Conservation (phyloP, 352 stramenopile species). For the Halophytophthora polymorphica region DNA sequence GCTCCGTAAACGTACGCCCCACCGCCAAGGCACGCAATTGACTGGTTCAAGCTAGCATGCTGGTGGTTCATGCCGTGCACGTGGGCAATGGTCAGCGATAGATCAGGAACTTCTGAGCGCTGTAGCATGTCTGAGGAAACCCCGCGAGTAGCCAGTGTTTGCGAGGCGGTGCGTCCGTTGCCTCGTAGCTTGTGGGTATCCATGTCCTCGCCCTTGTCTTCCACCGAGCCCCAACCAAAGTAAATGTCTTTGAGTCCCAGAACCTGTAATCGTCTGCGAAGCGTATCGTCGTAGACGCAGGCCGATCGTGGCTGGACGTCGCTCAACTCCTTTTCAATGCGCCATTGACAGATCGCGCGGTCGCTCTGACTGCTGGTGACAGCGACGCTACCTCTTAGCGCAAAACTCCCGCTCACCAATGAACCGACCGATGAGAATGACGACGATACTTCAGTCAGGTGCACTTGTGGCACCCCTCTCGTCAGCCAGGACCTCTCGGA, state of each 20-base stretch:
- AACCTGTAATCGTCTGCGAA: constrained; percentile 16
- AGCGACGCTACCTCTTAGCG: constrained; percentile 54
- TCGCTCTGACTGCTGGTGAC: constrained; percentile 45
- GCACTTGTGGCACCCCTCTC: constrained; percentile 17
- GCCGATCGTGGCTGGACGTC: constrained; percentile 39
- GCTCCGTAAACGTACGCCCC: constrained; percentile 40
- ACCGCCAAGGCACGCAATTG: constrained; percentile 25
- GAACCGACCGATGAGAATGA: constrained; percentile 1
- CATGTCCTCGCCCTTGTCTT: constrained; percentile 12
- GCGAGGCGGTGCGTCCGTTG: constrained; percentile 2
- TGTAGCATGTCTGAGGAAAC: constrained; percentile 2
- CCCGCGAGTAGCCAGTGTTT: constrained; percentile 5
- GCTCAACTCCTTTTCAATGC: constrained; percentile 40
- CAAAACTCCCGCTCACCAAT: constrained; percentile 33
- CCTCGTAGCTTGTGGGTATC: constrained; percentile 19
- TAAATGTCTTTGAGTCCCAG: constrained; percentile 45
- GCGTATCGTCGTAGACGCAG: constrained; percentile 18
- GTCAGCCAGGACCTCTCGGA: constrained; percentile 19
- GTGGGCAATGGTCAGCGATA: constrained; percentile 48
- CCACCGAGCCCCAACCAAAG: constrained; percentile 19
- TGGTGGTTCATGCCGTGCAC: constrained; percentile 54
- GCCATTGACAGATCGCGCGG: constrained; percentile 69
- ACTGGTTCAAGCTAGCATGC: constrained; percentile 40
- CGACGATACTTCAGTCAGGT: constrained; percentile 14
- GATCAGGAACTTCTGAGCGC: constrained; percentile 48